Conservation (phyloP, 495 filamentous ascomycete species). For the Daldinia caldariorum region DNA sequence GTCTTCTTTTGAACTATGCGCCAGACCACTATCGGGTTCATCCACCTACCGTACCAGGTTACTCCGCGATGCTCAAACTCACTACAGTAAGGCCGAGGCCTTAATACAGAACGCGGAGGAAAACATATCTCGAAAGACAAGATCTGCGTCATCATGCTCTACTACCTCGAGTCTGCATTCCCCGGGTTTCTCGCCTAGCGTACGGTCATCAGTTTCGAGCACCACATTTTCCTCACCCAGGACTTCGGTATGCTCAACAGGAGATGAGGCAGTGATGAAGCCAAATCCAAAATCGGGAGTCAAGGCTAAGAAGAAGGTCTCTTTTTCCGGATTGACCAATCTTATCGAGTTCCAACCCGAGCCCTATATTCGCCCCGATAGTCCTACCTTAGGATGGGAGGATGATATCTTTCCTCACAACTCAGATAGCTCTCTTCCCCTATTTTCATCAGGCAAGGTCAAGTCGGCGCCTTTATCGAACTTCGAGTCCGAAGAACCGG, state of each 20-base stretch:
- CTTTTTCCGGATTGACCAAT: slow-evolving; percentile 58
- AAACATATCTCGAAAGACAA: slow-evolving; percentile 46
- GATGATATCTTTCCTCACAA: slow-evolving; percentile 47
- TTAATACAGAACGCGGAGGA: slow-evolving; percentile 54
- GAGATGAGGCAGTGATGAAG: slow-evolving; percentile 44
- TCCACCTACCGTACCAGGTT: slow-evolving; percentile 57
- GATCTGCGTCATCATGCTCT: slow-evolving; percentile 49
- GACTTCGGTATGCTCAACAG: slow-evolving; percentile 54
- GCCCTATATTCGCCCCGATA: slow-evolving; percentile 58
- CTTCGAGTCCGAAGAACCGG: slow-evolving; percentile 1
- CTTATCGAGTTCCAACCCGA: slow-evolving; percentile 49
- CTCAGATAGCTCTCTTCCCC: slow-evolving; percentile 19
- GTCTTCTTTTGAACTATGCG: slow-evolving; percentile 61
- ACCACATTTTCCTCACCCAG: slow-evolving; percentile 56
- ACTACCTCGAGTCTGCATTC: slow-evolving; percentile 57
- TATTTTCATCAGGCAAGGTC: slow-evolving; percentile 21
- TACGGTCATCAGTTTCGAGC: slow-evolving; percentile 53
- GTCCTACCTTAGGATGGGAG: slow-evolving; percentile 57
- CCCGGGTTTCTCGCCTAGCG: slow-evolving; percentile 57
- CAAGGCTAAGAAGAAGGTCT: slow-evolving; percentile 62
- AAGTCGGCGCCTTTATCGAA: slow-evolving; percentile 21
- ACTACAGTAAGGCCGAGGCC: slow-evolving; percentile 57
- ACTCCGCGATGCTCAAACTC: slow-evolving; percentile 58
- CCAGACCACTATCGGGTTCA: slow-evolving; percentile 56
- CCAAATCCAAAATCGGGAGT: slow-evolving; percentile 16